A percentile compares a stretch with the other conserved stretches of the same genome.
These are phyloP conservation scores for Trametes meyenii DNA, from an alignment of 768 basidiomycete genomes.

Conservation along the genomic window DNA sequence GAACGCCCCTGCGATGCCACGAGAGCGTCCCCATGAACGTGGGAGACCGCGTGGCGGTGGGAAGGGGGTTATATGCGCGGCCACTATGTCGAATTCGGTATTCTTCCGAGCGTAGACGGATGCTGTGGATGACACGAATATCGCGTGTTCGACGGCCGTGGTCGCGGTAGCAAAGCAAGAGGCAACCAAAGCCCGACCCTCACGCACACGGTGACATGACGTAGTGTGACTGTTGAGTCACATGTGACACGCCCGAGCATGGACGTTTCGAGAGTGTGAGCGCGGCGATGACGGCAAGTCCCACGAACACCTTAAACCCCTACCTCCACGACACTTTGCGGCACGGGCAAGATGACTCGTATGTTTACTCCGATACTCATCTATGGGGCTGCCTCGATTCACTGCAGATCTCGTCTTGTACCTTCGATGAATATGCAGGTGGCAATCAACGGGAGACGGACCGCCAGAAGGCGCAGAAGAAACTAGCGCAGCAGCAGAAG, in stretches of 20 bases:
- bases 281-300: constrained; percentile 7
- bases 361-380: neutral
- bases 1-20: neutral
- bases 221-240: constrained; percentile 1
- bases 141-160: neutral
- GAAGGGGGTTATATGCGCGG: neutral
- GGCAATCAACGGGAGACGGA: constrained; percentile 83
- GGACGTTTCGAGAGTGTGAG: constrained; percentile 3
- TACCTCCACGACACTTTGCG: constrained; percentile 7
- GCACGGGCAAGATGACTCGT: constrained; percentile 23
- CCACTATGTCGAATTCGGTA: too few relatives aligned
- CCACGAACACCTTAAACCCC: constrained; percentile 17
- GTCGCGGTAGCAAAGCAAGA: neutral
- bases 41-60: constrained; percentile 3
- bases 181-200: neutral
- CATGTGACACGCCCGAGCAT: neutral
- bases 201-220: neutral
- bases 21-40: constrained; percentile 2
- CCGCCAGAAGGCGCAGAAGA: constrained; percentile 76
- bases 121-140: neutral
- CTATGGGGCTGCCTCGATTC: constrained; percentile 22
- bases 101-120: neutral
- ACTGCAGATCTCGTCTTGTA: constrained; percentile 7
- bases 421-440: constrained; percentile 45
- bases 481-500: constrained; percentile 52